Evolutionary conservation across 176 grass and related monocot species (phyloP), one percentile per base, ranked within the genome.

Genomic region (Eragrostis nindensis): DNA sequence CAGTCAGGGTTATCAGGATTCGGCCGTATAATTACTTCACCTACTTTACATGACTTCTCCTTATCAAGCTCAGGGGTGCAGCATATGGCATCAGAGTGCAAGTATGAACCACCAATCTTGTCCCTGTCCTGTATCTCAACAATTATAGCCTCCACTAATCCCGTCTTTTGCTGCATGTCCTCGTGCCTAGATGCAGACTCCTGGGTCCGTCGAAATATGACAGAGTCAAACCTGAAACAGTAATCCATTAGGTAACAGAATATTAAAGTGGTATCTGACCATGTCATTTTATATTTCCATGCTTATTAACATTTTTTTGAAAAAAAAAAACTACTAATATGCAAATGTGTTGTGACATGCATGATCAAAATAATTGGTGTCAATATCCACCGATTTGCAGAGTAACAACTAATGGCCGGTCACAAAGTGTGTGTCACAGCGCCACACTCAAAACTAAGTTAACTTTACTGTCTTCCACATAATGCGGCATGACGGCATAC

Each of bases 101-200:
- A 86, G 69, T 95, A 93, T 75, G 86, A 85, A 74, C 96, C 96
- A 24, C 92, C 96, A 44, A 99, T 99, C 73, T 95, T 99, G 63
- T 93, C 92, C 86, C 92, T 91, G 78, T 99, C 96, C 74, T 93
- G 88, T 76, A 99, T 95, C 86, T 93, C 92, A 66, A 99, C 90
- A 80, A 99, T 86, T 86, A 99, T 95, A 85, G 92, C 96, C 82
- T 99, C 96, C 14, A 95, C 88, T 61, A 99, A 81, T 74, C 92
- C 96, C 76, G 92, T 99, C 39, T 93, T 99, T 75, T 99, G 96
- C 42, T 99, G 92, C 96, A 99, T 99, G 5, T 73, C 82, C 70
- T 91, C 88, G 71, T 95, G 86, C 66, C 21, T 81, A 38, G 66
- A 82, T 64, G 89, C 84, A 65, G 96, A 99, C 66, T 89, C 75